These are phyloP conservation scores for Globisporangium carolinianum DNA, from an alignment of 352 stramenopile genomes.

Conservation along the genomic window DNA sequence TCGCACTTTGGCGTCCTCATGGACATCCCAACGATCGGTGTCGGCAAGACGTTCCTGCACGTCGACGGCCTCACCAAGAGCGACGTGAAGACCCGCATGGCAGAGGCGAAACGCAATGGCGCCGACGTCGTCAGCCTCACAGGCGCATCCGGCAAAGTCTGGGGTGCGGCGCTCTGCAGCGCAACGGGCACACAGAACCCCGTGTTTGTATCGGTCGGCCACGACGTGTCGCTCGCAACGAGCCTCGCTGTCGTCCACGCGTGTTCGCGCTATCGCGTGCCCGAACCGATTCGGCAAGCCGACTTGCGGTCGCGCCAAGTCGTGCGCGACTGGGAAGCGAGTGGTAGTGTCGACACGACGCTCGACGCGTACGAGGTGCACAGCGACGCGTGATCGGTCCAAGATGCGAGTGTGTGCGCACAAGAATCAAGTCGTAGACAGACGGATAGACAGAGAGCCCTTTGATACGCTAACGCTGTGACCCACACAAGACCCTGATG, in stretches of 20 bases:
- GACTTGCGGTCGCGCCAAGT: constrained; percentile 75
- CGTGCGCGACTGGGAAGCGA: constrained; percentile 59
- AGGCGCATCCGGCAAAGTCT: constrained; percentile 63
- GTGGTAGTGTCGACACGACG: constrained; percentile 35
- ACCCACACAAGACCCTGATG: background rate
- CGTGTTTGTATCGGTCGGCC: constrained; percentile 80
- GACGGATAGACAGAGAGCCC: background rate
- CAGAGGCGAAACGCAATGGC: constrained; percentile 23
- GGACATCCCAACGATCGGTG: constrained; percentile 87
- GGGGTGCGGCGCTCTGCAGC: constrained; percentile 67
- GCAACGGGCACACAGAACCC: constrained; percentile 63
- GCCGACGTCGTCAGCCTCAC: constrained; percentile 35
- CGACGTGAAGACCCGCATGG: constrained; percentile 50
- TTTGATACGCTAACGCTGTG: too few species aligned
- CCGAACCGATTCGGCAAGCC: constrained; percentile 81
- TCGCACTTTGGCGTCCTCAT: constrained; percentile 90
- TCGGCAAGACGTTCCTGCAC: constrained; percentile 88
- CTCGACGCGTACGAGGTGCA: constrained; percentile 33
- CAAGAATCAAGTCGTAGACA: background rate
- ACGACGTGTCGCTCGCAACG: constrained; percentile 57
- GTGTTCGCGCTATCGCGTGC: constrained; percentile 65
- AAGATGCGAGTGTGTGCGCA: too few species aligned
- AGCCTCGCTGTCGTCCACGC: constrained; percentile 45
- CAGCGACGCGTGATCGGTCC: background rate
- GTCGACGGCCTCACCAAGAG: constrained; percentile 81